Evolutionary conservation across 768 basidiomycete species (phyloP), one percentile per base, ranked within the genome.

Genomic region (Kwoniella europaea): DNA sequence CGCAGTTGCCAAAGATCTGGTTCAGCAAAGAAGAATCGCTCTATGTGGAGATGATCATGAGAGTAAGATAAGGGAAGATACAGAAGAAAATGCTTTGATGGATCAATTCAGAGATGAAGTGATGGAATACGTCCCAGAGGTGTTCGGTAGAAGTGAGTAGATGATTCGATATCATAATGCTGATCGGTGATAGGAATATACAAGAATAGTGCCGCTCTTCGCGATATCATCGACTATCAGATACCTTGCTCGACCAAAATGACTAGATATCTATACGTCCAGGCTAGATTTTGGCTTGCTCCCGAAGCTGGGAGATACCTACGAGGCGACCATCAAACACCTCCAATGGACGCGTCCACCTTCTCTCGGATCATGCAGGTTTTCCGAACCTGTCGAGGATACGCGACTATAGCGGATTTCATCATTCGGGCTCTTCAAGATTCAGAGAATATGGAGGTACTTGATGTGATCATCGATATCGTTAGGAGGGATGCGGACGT

Each of bases 51-150:
- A 78, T 54, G 74, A 80, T 56, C 9, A 24, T 3, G 73, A 71
- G 22, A 7, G 29, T 35, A 56, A 74, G 18, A 44, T 50, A 22
- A 41, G 35, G 10, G 64, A 74, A n/a, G 71, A 79, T 22, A 59
- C 18, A 22, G 74, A 74, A 41, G 80, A 82, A 54, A 64, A 65
- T 13, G 16, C 60, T 42, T 43, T 65, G 7, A 54, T 70, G 52
- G 64, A 76, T 27, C 64, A 63, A 5, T 72, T 73, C 68, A 78
- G 58, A 58, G 77, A 79, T 20, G 80, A 82, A 53, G 69, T 77
- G 18, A 67, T 60, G 68, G 75, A 75, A 54, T 80, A 77, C 65
- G 64, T 82, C 2, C 78, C 80, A 43, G 80, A 80, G 58, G 53
- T 80, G 15, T 81, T 76, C 63, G 80, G 76, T 9, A 65, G 41